Percentiles rank a stretch among this genome's conserved stretches.
Conservation (phyloP, 352 stramenopile genomes). For the Phytophthora cactorum region DNA sequence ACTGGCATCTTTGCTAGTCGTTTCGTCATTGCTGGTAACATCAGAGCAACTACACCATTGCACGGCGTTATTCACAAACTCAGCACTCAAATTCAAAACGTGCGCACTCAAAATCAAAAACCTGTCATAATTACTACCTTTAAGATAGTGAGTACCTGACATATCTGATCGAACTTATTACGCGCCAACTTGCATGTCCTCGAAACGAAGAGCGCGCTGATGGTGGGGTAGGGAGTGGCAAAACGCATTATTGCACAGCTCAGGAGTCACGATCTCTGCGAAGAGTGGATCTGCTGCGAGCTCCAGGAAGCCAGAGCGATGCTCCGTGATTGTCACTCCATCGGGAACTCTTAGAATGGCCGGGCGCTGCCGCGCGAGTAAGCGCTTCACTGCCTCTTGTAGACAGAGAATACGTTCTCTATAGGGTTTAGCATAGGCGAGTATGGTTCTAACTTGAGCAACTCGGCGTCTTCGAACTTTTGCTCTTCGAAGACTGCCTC, state of each 20-base stretch:
- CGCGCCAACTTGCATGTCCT: no score
- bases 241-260: no score
- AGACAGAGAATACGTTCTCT: conserved; percentile 3
- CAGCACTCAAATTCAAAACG: not conserved
- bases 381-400: conserved; percentile 8
- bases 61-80: no score
- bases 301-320: not conserved
- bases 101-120: not conserved
- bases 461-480: not conserved
- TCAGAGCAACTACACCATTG: not conserved
- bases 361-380: not conserved
- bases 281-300: not conserved
- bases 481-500: conserved; percentile 1
- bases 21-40: not conserved
- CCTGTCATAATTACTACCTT: not conserved
- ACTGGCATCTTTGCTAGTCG: not conserved
- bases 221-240: no score
- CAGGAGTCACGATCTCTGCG: no score
- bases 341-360: conserved; percentile 2
- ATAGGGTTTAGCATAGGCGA: conserved; percentile 11
- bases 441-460: not conserved
- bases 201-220: no score
- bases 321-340: not conserved
- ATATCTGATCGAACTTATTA: no score
- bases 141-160: not conserved